These are phyloP conservation scores for Lentinula raphanica DNA, from an alignment of 768 basidiomycete genomes.

Conservation along the genomic window DNA sequence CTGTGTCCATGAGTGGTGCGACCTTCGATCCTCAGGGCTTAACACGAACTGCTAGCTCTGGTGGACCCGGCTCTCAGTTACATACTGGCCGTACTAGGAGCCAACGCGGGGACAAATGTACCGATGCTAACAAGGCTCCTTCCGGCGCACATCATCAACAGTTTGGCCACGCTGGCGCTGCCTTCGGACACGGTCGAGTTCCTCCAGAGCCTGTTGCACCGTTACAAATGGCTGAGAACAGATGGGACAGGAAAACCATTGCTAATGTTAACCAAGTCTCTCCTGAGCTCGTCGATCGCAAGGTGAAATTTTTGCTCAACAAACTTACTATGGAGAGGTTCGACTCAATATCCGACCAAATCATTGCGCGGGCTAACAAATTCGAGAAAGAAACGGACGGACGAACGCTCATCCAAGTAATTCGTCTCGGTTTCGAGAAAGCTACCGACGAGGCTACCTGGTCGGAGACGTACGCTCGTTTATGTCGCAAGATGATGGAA, in stretches of 20 bases:
- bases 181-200: conserved; percentile 20
- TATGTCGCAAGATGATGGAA: conserved; percentile 96
- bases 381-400: conserved; percentile 90
- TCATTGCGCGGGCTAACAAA: conserved; percentile 93
- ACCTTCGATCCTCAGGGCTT: conserved; percentile 54
- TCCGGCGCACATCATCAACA: conserved; percentile 13
- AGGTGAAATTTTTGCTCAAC: conserved; percentile 89
- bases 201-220: conserved; percentile 69
- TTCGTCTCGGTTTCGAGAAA: conserved; percentile 94
- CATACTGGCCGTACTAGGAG: conserved; percentile 62
- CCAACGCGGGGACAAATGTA: conserved; percentile 79
- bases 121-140: conserved; percentile 44
- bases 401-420: conserved; percentile 91
- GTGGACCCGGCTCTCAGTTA: conserved; percentile 46
- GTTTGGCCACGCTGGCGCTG: conserved; percentile 15
- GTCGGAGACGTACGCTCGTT: conserved; percentile 96
- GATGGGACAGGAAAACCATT: conserved; percentile 66
- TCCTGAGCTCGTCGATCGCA: conserved; percentile 85
- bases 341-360: conserved; percentile 92
- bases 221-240: conserved; percentile 72
- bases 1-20: conserved; percentile 51
- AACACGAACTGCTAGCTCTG: conserved; percentile 64
- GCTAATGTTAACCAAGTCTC: conserved; percentile 51
- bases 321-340: conserved; percentile 97
- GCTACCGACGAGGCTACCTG: conserved; percentile 93